Conservation (phyloP, 2,329 filamentous ascomycete genomes). For the Parafenestella ontariensis region DNA sequence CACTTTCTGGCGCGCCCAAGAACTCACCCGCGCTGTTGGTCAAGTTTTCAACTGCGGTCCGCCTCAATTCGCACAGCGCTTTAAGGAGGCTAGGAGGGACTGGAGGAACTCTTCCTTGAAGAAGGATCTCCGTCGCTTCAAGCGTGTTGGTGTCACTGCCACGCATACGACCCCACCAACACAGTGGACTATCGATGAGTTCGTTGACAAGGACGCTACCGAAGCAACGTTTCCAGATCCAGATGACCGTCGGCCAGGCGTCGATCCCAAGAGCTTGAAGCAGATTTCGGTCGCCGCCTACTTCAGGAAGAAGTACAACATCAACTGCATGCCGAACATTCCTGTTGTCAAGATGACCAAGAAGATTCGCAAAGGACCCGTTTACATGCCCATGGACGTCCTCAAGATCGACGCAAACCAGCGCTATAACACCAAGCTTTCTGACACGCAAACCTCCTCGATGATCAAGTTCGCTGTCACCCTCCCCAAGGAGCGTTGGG, state of each 20-base stretch:
- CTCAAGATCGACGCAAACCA: conserved; percentile 62
- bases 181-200: conserved; percentile 60
- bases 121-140: conserved; percentile 52
- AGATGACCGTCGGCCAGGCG: conserved; percentile 58
- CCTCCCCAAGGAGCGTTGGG: conserved; percentile 71
- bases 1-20: conserved; percentile 74
- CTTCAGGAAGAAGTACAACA: conserved; percentile 60
- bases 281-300: conserved; percentile 63
- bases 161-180: conserved; percentile 49
- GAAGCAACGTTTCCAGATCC: conserved; percentile 61
- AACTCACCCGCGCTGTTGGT: conserved; percentile 44
- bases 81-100: conserved; percentile 29
- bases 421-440: conserved; percentile 65
- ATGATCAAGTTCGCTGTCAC: conserved; percentile 97
- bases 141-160: conserved; percentile 51
- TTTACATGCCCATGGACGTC: conserved; percentile 65
- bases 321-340: conserved; percentile 57
- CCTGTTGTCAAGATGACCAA: conserved; percentile 67
- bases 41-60: conserved; percentile 37
- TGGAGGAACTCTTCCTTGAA: conserved; percentile 37
- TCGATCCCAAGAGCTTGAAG: conserved; percentile 47
- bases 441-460: conserved; percentile 69
- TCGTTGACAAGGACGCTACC: conserved; percentile 54
- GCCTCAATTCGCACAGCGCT: conserved; percentile 21
- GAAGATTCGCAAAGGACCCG: conserved; percentile 48